Percentiles rank a stretch among this genome's conserved stretches.
Conservation (phyloP, 768 basidiomycete genomes). For the Sarcodon sp. region DNA sequence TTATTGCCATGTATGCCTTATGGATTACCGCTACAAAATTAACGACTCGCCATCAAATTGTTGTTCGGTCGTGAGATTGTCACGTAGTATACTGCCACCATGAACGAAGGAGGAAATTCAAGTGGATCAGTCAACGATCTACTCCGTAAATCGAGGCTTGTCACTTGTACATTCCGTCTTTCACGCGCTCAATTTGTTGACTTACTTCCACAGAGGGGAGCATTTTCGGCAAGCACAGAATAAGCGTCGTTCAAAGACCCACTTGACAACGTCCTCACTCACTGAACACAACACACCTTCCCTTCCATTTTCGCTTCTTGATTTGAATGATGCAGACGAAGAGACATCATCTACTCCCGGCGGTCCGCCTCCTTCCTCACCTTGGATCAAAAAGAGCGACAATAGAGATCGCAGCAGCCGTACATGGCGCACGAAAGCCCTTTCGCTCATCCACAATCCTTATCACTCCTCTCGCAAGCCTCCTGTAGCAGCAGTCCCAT, state of each 20-base stretch:
- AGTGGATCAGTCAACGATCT: conserved; percentile 27
- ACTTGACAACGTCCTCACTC: conserved; percentile 3
- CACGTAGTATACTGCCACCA: too few relatives aligned
- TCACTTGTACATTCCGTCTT: conserved; percentile 1
- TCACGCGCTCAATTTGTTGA: neutral
- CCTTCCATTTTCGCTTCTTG: conserved; percentile 24
- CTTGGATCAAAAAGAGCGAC: too few relatives aligned
- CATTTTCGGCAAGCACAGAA: conserved; percentile 59
- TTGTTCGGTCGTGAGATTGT: too few relatives aligned
- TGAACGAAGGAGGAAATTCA: neutral
- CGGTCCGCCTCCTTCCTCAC: conserved; percentile 30
- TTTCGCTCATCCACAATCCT: conserved; percentile 32
- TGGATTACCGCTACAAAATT: conserved; percentile 13
- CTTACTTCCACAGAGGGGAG: conserved; percentile 38
- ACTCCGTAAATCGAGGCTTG: conserved; percentile 40
- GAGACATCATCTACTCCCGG: conserved; percentile 1
- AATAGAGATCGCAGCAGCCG: conserved; percentile 14
- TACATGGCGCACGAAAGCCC: conserved; percentile 41
- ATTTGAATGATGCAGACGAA: conserved; percentile 1
- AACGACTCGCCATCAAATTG: neutral
- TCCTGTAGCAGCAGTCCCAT: conserved; percentile 21
- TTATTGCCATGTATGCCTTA: conserved; percentile 13
- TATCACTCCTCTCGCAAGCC: conserved; percentile 5
- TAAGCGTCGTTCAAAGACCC: conserved; percentile 17
- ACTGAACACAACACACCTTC: conserved; percentile 26